Conservation (phyloP, 139 green algal genomes). For the Choricystis sp. region DNA sequence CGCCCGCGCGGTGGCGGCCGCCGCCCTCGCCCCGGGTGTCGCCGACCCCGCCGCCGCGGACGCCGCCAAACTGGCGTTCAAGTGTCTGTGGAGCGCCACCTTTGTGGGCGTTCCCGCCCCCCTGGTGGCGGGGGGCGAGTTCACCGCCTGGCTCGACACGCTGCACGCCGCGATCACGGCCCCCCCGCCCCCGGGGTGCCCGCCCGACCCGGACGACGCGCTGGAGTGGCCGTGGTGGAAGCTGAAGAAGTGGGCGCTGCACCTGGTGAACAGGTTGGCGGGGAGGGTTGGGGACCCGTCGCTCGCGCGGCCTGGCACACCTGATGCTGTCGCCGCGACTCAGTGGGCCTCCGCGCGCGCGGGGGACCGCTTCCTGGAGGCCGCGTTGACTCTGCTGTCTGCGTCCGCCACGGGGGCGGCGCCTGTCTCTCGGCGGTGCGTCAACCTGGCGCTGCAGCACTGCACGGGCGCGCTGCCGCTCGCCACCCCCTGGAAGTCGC, state of each 20-base stretch:
- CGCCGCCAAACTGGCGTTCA: slow-evolving; percentile 63
- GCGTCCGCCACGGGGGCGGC: slow-evolving; percentile 11
- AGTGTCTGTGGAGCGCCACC: slow-evolving; percentile 76
- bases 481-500: slow-evolving; percentile 40
- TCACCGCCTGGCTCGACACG: slow-evolving; percentile 66
- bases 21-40: slow-evolving; percentile 3
- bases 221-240: slow-evolving; percentile 84
- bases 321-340: slow-evolving; percentile 42
- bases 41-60: slow-evolving; percentile 26
- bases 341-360: slow-evolving; percentile 42
- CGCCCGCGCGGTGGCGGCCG: slow-evolving; percentile 7
- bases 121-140: slow-evolving; percentile 46
- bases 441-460: slow-evolving; percentile 73
- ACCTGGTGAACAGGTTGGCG: slow-evolving; percentile 68
- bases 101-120: slow-evolving; percentile 79
- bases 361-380: slow-evolving; percentile 51
- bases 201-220: slow-evolving; percentile 38
- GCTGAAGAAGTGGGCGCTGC: slow-evolving; percentile 88
- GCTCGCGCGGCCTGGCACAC: slow-evolving; percentile 17
- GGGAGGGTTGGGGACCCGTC: slow-evolving; percentile 46
- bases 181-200: slow-evolving; percentile 54
- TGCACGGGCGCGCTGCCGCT: slow-evolving; percentile 19
- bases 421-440: slow-evolving; percentile 45
- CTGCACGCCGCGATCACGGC: slow-evolving; percentile 48
- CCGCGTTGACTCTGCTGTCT: slow-evolving; percentile 42